Evolutionary conservation across 2,329 filamentous ascomycete genomes (phyloP).

Genomic region (Aspergillus sp.): DNA sequence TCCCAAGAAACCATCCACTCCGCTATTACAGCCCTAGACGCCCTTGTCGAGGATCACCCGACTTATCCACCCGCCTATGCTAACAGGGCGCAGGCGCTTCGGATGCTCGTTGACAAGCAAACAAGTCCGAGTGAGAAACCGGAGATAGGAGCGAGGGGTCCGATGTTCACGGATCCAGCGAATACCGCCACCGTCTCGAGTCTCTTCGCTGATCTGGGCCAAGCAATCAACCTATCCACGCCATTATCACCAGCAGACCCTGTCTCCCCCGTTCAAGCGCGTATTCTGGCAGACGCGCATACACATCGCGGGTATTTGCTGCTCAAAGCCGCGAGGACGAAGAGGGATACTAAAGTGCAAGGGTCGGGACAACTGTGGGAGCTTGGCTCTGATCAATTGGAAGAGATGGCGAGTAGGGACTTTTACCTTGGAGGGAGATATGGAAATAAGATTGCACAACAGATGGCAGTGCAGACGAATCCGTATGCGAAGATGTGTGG

Average conservation of each 20-base stretch:
- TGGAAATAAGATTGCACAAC: slow-evolving; percentile 51
- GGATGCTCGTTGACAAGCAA: slow-evolving; percentile 28
- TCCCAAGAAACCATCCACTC: slow-evolving; percentile 20
- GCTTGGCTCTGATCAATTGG: slow-evolving; percentile 36
- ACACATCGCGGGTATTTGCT: slow-evolving; percentile 48
- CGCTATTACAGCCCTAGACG: slow-evolving; percentile 34
- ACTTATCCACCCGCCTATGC: slow-evolving; percentile 49
- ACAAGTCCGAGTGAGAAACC: not conserved
- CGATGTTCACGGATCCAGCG: slow-evolving; percentile 19
- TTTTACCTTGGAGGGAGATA: slow-evolving; percentile 50
- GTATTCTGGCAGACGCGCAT: slow-evolving; percentile 48
- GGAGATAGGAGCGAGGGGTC: slow-evolving; percentile 9
- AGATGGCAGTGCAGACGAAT: slow-evolving; percentile 55
- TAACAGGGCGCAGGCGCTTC: slow-evolving; percentile 49
- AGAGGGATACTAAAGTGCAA: slow-evolving; percentile 8
- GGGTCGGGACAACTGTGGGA: slow-evolving; percentile 27
- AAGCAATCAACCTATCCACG: slow-evolving; percentile 42
- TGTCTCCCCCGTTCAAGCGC: slow-evolving; percentile 43
- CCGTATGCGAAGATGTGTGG: slow-evolving; percentile 59
- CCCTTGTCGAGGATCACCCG: slow-evolving; percentile 38
- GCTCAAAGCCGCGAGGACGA: slow-evolving; percentile 29
- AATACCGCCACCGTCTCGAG: slow-evolving; percentile 14
- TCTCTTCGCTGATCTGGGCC: slow-evolving; percentile 31
- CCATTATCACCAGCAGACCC: slow-evolving; percentile 33
- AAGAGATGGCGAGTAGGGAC: slow-evolving; percentile 50